Percentiles rank a stretch among this genome's conserved stretches.
Conservation (phyloP, 2,329 filamentous ascomycete genomes). For the Calonectria pseudoreteaudii region DNA sequence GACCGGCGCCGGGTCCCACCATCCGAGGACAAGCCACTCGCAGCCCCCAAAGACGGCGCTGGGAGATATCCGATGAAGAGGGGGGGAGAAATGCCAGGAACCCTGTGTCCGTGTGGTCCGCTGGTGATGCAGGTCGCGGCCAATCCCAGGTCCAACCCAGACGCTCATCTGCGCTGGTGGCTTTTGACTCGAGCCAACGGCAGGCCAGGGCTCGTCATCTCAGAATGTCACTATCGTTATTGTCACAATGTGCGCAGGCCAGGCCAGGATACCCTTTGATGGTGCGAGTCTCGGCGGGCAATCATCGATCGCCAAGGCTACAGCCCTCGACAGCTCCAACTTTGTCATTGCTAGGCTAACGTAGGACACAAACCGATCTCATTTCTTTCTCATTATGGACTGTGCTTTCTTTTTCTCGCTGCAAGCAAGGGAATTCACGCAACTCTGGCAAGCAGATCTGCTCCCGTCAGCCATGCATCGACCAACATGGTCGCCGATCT, state of each 20-base stretch:
- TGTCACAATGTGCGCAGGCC: slow-evolving; percentile 13
- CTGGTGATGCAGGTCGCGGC: slow-evolving; percentile 26
- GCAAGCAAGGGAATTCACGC: neutral
- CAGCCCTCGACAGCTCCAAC: neutral
- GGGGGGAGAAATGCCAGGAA: slow-evolving; percentile 34
- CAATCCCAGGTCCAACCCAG: slow-evolving; percentile 38
- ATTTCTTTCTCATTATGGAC: neutral
- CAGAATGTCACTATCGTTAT: slow-evolving; percentile 18
- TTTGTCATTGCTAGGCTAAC: neutral
- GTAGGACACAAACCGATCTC: no score
- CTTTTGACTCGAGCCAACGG: slow-evolving; percentile 35
- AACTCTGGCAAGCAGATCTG: neutral
- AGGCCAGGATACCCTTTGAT: slow-evolving; percentile 1
- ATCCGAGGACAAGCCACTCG: slow-evolving; percentile 28
- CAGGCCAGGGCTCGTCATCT: slow-evolving; percentile 21
- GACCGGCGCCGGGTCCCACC: slow-evolving; percentile 16
- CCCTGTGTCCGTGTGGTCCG: slow-evolving; percentile 28
- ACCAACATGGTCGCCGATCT: slow-evolving; percentile 18
- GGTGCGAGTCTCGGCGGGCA: slow-evolving; percentile 3
- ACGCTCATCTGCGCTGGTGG: slow-evolving; percentile 38
- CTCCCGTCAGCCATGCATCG: neutral
- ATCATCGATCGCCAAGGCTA: slow-evolving; percentile 7
- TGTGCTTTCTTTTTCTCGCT: neutral
- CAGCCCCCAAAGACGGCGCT: slow-evolving; percentile 22
- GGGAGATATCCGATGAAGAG: slow-evolving; percentile 7